Conservation (phyloP, 208 protist species). For the Naegleria fowleri region DNA sequence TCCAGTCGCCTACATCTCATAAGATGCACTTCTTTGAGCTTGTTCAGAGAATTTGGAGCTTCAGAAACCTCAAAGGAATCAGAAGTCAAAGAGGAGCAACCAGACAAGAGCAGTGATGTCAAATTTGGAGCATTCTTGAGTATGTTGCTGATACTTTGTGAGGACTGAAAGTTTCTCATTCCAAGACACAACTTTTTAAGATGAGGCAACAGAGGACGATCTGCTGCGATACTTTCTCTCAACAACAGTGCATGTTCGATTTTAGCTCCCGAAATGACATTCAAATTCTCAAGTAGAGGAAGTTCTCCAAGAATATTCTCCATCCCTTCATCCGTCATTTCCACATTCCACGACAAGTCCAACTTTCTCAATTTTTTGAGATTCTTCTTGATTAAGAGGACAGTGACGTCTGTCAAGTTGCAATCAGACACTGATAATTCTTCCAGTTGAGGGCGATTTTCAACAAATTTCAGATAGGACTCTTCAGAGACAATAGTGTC, state of each 20-base stretch:
- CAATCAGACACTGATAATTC: background rate
- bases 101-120: background rate
- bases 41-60: background rate
- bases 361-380: background rate
- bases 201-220: background rate
- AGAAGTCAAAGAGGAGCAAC: background rate
- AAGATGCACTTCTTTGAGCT: background rate
- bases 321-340: background rate
- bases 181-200: background rate
- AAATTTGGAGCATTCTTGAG: background rate
- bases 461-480: background rate
- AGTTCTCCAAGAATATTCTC: background rate
- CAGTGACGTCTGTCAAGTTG: background rate
- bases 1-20: background rate
- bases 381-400: background rate
- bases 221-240: background rate
- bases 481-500: background rate
- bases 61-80: background rate
- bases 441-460: background rate
- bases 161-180: background rate
- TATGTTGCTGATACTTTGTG: background rate
- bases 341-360: background rate
- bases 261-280: background rate
- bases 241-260: background rate
- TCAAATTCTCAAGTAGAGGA: background rate